A percentile compares a stretch with the other conserved stretches of the same genome.
phyloP scores from a whole-genome alignment of 257 asterid species.

The Solanum lycopersicoides region DNA sequence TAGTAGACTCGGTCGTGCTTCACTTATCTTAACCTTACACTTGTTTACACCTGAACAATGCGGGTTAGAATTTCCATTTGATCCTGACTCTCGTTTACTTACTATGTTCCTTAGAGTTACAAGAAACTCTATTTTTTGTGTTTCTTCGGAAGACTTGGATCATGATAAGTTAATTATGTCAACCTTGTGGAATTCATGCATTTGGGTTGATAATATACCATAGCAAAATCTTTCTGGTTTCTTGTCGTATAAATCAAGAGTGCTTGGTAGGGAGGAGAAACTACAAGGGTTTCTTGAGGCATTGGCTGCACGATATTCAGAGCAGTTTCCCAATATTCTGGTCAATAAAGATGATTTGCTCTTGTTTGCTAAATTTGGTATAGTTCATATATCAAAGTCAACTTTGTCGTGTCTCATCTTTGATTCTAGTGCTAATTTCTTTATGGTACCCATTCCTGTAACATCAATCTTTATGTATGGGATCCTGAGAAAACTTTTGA shows the following conservation, averaged over 20 bases:
- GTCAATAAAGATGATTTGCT: not conserved
- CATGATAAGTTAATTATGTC: not conserved
- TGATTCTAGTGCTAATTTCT: no score
- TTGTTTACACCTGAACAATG: not conserved
- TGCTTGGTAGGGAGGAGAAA: no score
- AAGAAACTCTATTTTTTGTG: not conserved
- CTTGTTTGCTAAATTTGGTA: not conserved
- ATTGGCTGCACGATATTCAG: not conserved
- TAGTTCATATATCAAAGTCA: no score
- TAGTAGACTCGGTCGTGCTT: not conserved
- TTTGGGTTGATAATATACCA: not conserved
- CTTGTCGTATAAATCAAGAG: not conserved
- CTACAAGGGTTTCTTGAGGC: not conserved
- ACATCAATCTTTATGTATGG: no score
- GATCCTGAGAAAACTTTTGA: no score
- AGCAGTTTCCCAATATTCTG: not conserved
- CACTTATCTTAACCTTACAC: not conserved
- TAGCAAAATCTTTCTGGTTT: not conserved
- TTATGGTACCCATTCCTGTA: no score
- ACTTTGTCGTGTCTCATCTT: no score
- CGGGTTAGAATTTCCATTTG: not conserved
- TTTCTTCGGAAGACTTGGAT: not conserved
- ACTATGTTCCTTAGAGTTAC: not conserved
- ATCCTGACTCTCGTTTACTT: not conserved
- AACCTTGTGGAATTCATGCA: not conserved